These are phyloP conservation scores for Fusarium nelsonii DNA, from an alignment of 2,329 filamentous ascomycete genomes.

Conservation along the genomic window DNA sequence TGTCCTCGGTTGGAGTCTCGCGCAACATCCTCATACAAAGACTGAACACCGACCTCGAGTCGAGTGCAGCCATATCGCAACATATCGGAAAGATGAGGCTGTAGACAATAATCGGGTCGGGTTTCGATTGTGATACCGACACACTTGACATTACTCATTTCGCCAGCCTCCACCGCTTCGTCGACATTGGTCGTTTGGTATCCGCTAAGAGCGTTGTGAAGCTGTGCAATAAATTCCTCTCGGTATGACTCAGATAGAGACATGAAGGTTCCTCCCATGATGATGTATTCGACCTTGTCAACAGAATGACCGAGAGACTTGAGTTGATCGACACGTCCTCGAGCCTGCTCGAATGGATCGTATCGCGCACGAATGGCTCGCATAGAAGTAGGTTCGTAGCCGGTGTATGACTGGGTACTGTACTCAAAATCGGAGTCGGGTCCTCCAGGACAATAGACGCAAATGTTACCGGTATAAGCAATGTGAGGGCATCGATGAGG, in stretches of 20 bases:
- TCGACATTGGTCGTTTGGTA: constrained; percentile 96
- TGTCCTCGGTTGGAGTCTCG: constrained; percentile 97
- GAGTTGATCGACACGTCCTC: constrained; percentile 95
- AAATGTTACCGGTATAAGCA: constrained; percentile 98
- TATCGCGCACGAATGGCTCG: constrained; percentile 96
- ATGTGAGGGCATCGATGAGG: constrained; percentile 98
- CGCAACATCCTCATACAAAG: constrained; percentile 97
- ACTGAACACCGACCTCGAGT: constrained; percentile 95
- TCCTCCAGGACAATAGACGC: constrained; percentile 97
- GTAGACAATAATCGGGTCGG: constrained; percentile 93
- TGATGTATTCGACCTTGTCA: constrained; percentile 99
- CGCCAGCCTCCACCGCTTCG: constrained; percentile 91
- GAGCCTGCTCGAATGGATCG: constrained; percentile 96
- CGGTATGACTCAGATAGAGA: constrained; percentile 89
- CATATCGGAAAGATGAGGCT: constrained; percentile 96
- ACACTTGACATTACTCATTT: constrained; percentile 97
- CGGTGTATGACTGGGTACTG: constrained; percentile 98
- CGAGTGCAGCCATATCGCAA: constrained; percentile 97
- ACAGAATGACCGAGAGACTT: constrained; percentile 96
- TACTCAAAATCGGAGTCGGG: constrained; percentile 99
- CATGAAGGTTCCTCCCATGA: constrained; percentile 99
- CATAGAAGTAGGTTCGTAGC: constrained; percentile 99
- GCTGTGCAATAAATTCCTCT: constrained; percentile 92
- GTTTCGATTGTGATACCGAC: constrained; percentile 99
- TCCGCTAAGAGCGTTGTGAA: constrained; percentile 96